Evolutionary conservation across 2,329 filamentous ascomycete species (phyloP), one percentile per base, ranked within the genome.

Genomic region (Venturia pyrina): DNA sequence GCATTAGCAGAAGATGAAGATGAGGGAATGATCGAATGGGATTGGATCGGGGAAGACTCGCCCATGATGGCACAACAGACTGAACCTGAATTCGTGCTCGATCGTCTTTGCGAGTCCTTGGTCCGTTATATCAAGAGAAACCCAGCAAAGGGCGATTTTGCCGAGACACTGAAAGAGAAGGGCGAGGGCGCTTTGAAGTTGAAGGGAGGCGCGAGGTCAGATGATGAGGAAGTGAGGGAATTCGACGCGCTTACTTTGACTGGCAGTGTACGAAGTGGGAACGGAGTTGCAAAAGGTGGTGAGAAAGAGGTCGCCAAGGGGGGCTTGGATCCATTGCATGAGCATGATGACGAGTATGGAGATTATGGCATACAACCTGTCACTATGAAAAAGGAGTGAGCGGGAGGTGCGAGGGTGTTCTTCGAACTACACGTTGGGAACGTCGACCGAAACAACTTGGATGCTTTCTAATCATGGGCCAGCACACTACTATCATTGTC

Each of bases 91-190:
- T 66, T 64, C 17, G 61, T 66, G 5, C 50, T 65, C 28, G 65
- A 66, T 37, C 40, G 65, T 28, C 62, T 66, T 46, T 56, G 61
- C 41, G 65, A 66, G 28, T 65, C 57, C 28, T 11, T 66, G 43
- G 48, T 66, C 4, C 41, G 65, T 17, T 66, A 66, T 65, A 17
- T 66, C 1, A 53, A 44, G 50, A 41, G 48, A 15, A 62, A 66
- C 61, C 66, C 65, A 5, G 66, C 68, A 2, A 61, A 40, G 13
- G 63, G 66, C 5, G 34, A 46, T 24, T 69, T 69, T 59, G 62
- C 64, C 1, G 57, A 64, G 19, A 48, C 40, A 34, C 17, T 67
- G 34, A 67, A 65, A 40, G 66, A 65, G 37, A 46, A 28, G 24
- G 66, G 66, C 5, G 66, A 67, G 43, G 40, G 53, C 40, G 66